phyloP scores from a whole-genome alignment of 1,284 basidiomycete genomes.

The Tausonia pullulans region DNA sequence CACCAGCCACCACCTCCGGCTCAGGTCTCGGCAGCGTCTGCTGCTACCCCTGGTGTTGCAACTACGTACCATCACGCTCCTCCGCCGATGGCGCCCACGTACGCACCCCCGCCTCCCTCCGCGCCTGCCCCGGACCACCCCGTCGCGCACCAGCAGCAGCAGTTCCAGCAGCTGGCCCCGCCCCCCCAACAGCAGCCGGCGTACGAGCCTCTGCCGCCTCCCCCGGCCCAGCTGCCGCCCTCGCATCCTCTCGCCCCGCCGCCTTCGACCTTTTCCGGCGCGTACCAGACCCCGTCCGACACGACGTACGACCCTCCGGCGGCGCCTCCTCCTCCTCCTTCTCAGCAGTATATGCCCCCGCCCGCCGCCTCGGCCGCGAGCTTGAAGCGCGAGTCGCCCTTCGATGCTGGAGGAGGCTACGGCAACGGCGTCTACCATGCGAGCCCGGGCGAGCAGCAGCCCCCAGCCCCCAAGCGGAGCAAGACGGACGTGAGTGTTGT shows the following conservation, averaged over 20 bases:
- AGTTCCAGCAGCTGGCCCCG: background rate
- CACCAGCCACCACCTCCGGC: background rate
- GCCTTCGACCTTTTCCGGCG: background rate
- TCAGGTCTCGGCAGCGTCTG: background rate
- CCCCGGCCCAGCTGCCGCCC: background rate
- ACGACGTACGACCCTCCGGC: conserved; percentile 18
- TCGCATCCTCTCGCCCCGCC: conserved; percentile 15
- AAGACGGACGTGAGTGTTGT: conserved; percentile 11
- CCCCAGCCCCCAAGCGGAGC: conserved; percentile 1
- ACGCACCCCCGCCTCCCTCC: too few species aligned
- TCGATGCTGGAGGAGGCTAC: conserved; percentile 20
- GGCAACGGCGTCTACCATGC: conserved; percentile 11
- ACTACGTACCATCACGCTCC: too few species aligned
- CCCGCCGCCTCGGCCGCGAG: background rate
- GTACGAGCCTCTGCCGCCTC: background rate
- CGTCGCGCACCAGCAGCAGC: background rate
- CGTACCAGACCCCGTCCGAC: conserved; percentile 4
- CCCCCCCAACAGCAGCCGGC: background rate
- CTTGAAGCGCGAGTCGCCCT: conserved; percentile 11
- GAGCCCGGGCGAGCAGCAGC: background rate
- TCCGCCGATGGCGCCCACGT: too few species aligned
- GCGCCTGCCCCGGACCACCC: background rate
- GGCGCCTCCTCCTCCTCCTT: conserved; percentile 2
- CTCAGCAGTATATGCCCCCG: background rate
- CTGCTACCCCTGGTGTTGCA: too few species aligned